Conservation (phyloP, 306 rosid genomes). For the Urtica urens region DNA sequence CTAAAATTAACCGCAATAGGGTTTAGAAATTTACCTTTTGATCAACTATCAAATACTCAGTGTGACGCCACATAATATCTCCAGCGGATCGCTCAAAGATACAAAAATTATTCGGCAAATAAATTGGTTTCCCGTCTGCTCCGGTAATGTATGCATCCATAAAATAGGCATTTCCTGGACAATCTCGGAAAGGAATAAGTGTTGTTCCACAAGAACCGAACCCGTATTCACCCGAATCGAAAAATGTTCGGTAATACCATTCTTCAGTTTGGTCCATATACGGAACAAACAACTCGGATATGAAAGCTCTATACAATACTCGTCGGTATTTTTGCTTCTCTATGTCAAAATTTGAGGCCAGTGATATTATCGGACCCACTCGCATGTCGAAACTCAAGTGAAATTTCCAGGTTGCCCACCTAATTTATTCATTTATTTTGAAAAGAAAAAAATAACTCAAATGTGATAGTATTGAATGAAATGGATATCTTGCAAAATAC, state of each 20-base stretch:
- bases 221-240: constrained; percentile 44
- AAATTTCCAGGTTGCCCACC: constrained; percentile 61
- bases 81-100: constrained; percentile 42
- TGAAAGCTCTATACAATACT: constrained; percentile 41
- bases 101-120: constrained; percentile 34
- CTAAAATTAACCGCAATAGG: too few species aligned
- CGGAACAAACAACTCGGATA: constrained; percentile 47
- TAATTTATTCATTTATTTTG: constrained; percentile 2
- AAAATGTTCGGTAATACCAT: constrained; percentile 41
- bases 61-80: constrained; percentile 62
- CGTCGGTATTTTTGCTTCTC: constrained; percentile 23
- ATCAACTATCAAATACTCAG: constrained; percentile 31
- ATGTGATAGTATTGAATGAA: too few species aligned
- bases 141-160: constrained; percentile 32
- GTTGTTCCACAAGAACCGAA: constrained; percentile 38
- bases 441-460: too few species aligned
- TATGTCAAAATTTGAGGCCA: constrained; percentile 42
- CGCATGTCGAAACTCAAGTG: constrained; percentile 34
- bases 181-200: constrained; percentile 34
- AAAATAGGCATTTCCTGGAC: constrained; percentile 45
- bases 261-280: constrained; percentile 57
- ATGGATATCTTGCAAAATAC: too few species aligned
- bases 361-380: constrained; percentile 39
- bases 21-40: constrained; percentile 12
- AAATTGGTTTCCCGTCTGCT: constrained; percentile 35